A percentile compares a stretch with the other conserved stretches of the same genome.
phyloP scores from a whole-genome alignment of 228 moss, liverwort and hornwort species.

The Sphagnum fallax region DNA sequence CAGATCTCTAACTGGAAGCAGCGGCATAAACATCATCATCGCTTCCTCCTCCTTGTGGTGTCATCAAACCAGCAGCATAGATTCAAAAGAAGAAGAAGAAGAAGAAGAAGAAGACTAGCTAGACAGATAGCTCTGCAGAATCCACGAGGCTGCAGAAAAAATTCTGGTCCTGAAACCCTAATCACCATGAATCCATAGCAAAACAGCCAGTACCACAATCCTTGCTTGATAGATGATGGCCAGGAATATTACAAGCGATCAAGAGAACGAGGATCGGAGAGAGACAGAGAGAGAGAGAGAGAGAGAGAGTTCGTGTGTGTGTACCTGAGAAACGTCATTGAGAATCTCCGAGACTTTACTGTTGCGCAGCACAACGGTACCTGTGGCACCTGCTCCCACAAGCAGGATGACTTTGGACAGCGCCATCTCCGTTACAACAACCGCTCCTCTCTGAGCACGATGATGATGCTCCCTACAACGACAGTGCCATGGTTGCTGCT shows the following conservation, averaged over 20 bases:
- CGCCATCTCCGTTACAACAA: slow-evolving; percentile 14
- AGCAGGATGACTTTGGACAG: slow-evolving; percentile 25
- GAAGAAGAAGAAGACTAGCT: too few relatives aligned
- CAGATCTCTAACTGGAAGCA: too few relatives aligned
- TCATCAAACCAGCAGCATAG: neutral
- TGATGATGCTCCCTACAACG: too few relatives aligned
- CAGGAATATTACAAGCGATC: too few relatives aligned
- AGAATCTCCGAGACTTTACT: slow-evolving; percentile 30
- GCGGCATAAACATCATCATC: too few relatives aligned
- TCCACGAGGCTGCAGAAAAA: neutral
- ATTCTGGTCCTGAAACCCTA: neutral
- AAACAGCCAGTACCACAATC: neutral
- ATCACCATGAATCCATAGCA: neutral
- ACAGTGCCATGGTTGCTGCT: too few relatives aligned
- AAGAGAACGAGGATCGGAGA: neutral
- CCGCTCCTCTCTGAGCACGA: too few relatives aligned
- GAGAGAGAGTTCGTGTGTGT: neutral
- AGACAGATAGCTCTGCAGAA: neutral
- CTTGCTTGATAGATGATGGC: too few relatives aligned
- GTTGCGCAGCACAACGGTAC: slow-evolving; percentile 30
- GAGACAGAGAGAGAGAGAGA: neutral
- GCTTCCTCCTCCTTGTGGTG: neutral
- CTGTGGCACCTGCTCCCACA: slow-evolving; percentile 31
- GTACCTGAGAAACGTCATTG: slow-evolving; percentile 32
- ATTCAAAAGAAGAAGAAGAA: neutral